Evolutionary conservation across 2,329 filamentous ascomycete genomes (phyloP), one percentile per base, ranked within the genome.

Genomic region (Cryphonectria naterciae): DNA sequence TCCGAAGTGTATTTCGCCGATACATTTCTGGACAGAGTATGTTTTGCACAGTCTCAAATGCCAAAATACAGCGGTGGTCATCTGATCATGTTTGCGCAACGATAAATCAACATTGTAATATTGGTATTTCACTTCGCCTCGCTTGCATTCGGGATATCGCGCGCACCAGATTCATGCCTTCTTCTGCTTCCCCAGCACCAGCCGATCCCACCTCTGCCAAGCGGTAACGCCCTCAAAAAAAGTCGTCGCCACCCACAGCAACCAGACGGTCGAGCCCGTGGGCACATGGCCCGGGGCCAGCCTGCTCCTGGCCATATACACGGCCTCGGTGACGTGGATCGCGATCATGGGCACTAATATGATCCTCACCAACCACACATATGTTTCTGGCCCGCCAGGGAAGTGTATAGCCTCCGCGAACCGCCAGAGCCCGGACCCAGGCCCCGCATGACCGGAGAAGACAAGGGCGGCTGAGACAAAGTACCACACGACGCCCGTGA

Each of bases 301-400:
- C 71, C 84, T 80, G 65, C 80, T 83, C 58, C 77, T 79, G 73
- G 86, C 85, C 75, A 91, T 82, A 77, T 83, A 81, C 61, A 81
- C 80, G n/a, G 85, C 81, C 83, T 98, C 95, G 3, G 80, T 71
- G 0, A 84, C 32, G 80, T 98, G 95, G 17, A 93, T 86, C 0
- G 77, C 83, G 1, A 93, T 4, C 70, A 95, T 87, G 0, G 87
- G 83, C 28, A 82, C 75, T 68, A 92, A 82, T 58, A 95, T 82
- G 19, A 82, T 78, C 65, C 86, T 86, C 73, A 91, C 89, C 1
- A 92, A 80, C 78, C 83, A 86, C 73, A 85, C 83, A 75, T 89
- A 91, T 70, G 87, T 86, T 2, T 77, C 78, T 2, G 88, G 85
- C 13, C 93, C 90, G 1, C 84, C 83, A 0, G 90, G 89, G 68